Conservation (phyloP, 2,329 filamentous ascomycete species). For the Neonectria ditissima region DNA sequence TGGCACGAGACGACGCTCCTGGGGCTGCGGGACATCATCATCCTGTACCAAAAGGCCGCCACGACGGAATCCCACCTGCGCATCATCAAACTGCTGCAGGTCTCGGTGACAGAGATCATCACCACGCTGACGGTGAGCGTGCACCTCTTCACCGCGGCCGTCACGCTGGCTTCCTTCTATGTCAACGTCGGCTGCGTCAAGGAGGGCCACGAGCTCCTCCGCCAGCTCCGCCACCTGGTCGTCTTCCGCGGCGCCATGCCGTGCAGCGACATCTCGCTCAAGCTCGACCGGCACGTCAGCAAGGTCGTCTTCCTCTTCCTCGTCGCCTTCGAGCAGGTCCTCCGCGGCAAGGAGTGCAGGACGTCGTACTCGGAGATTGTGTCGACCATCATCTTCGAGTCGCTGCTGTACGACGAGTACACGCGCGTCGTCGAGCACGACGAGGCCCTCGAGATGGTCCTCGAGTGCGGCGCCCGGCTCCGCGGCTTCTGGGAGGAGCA, state of each 20-base stretch:
- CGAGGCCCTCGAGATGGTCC: conserved; percentile 35
- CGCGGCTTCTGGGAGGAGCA: conserved; percentile 42
- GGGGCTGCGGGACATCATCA: conserved; percentile 57
- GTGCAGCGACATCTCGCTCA: conserved; percentile 53
- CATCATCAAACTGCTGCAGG: conserved; percentile 54
- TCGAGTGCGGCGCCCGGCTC: conserved; percentile 43
- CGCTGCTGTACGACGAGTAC: conserved; percentile 42
- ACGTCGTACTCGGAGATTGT: conserved; percentile 57
- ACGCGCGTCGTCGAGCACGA: conserved; percentile 38
- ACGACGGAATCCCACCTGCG: conserved; percentile 53
- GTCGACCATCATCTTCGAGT: conserved; percentile 42
- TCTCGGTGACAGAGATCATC: conserved; percentile 56
- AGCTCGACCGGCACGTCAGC: conserved; percentile 50
- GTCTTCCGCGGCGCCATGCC: conserved; percentile 54
- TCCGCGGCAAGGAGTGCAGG: conserved; percentile 48
- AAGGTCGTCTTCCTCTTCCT: conserved; percentile 58
- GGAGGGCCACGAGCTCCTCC: conserved; percentile 57
- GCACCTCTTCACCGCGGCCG: conserved; percentile 62
- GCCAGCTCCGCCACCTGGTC: conserved; percentile 62
- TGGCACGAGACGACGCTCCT: conserved; percentile 59
- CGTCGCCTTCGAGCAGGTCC: conserved; percentile 57
- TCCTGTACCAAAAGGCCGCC: conserved; percentile 54
- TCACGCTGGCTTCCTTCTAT: conserved; percentile 60
- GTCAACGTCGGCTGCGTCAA: conserved; percentile 54
- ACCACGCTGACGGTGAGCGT: conserved; percentile 52